phyloP scores from a whole-genome alignment of 2,329 filamentous ascomycete genomes.

The Claviceps paspali region DNA sequence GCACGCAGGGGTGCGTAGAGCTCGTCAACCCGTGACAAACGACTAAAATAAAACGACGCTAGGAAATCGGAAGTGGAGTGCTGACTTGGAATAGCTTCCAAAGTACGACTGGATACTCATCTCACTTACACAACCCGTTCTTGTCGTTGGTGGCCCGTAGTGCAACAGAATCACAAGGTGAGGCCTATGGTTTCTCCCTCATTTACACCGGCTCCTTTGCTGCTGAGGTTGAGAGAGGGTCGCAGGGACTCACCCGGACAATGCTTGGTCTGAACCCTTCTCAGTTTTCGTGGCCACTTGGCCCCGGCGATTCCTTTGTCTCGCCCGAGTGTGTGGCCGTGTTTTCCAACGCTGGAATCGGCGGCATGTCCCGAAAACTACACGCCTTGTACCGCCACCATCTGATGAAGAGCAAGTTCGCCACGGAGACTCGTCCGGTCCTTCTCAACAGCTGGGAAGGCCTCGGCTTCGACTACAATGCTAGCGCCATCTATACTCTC shows the following conservation, averaged over 20 bases:
- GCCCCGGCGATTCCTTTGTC: constrained; percentile 39
- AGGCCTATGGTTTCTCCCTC: constrained; percentile 50
- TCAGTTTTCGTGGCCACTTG: no score
- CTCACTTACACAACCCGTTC: constrained; percentile 50
- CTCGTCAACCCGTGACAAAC: no score
- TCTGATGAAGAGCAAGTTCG: constrained; percentile 41
- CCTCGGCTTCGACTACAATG: no score
- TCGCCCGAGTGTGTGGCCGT: constrained; percentile 49
- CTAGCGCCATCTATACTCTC: no score
- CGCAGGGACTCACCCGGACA: constrained; percentile 45
- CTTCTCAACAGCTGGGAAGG: no score
- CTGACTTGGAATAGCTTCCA: constrained; percentile 31
- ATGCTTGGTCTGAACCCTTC: constrained; percentile 44
- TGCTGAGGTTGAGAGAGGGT: constrained; percentile 45
- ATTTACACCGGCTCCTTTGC: constrained; percentile 50
- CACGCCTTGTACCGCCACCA: constrained; percentile 47
- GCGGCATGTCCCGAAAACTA: constrained; percentile 45
- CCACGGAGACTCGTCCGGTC: no score
- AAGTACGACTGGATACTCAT: constrained; percentile 46
- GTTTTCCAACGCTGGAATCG: constrained; percentile 42
- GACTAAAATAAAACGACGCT: no score
- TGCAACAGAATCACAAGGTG: constrained; percentile 44
- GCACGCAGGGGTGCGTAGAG: constrained; percentile 32
- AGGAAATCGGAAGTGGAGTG: background rate
- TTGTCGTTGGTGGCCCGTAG: constrained; percentile 38